phyloP scores from a whole-genome alignment of 805 yeast genomes.

The Saturnispora kantuleensis region DNA sequence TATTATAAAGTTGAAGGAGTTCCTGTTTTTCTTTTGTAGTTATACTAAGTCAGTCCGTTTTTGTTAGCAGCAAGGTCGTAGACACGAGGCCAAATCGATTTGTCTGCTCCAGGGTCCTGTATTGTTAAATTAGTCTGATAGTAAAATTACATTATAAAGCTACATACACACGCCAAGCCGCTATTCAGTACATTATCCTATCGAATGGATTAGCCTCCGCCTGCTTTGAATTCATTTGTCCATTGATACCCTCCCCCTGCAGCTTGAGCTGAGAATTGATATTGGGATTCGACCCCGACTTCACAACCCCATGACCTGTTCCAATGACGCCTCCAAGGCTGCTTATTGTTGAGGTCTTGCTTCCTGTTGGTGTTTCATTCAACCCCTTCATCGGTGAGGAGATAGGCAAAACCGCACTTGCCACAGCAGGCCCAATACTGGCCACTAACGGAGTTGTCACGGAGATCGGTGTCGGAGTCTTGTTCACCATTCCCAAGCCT shows the following conservation, averaged over 20 bases:
- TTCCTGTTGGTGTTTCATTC: not conserved
- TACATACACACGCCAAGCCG: not conserved
- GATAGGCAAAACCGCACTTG: conserved; percentile 26
- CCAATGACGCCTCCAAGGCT: no score
- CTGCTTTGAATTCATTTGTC: conserved; percentile 1
- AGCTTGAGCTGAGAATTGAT: not conserved
- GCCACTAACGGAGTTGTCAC: conserved; percentile 30
- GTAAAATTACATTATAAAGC: conserved; percentile 1
- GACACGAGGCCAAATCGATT: no score
- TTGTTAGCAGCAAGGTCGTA: not conserved
- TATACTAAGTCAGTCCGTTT: conserved; percentile 1
- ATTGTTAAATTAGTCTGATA: not conserved
- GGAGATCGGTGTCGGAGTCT: conserved; percentile 13
- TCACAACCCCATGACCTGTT: not conserved
- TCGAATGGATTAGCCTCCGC: conserved; percentile 6
- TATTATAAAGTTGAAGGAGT: no score
- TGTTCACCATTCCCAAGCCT: not conserved
- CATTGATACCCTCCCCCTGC: not conserved
- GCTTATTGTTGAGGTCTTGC: not conserved
- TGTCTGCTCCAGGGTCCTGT: no score
- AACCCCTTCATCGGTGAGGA: conserved; percentile 20
- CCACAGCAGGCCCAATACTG: conserved; percentile 27
- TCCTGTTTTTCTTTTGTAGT: not conserved
- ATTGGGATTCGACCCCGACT: conserved; percentile 1
- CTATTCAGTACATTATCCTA: not conserved